These are phyloP conservation scores for Senna siamea DNA, from an alignment of 306 rosid genomes.

Conservation along the genomic window DNA sequence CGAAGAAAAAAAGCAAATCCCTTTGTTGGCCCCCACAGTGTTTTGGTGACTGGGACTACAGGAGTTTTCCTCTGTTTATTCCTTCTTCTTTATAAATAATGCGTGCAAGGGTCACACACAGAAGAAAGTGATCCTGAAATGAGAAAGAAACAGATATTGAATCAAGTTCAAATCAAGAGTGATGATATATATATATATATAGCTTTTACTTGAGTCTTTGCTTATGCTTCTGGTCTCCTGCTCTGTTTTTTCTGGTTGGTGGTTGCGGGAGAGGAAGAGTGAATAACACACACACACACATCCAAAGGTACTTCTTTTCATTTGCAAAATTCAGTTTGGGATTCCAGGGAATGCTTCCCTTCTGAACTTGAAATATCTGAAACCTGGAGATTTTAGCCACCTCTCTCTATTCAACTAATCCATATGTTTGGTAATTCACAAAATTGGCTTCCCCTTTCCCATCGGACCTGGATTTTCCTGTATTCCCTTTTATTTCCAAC, in stretches of 20 bases:
- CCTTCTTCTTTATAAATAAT: neutral
- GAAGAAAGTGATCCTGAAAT: too few relatives aligned
- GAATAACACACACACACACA: neutral
- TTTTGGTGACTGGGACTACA: too few relatives aligned
- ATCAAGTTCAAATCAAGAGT: neutral
- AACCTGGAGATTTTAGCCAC: too few relatives aligned
- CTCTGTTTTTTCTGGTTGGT: neutral
- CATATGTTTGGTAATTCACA: neutral
- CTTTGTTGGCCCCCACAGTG: neutral
- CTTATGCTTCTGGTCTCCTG: neutral
- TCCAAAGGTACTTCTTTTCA: neutral
- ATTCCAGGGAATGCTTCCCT: neutral
- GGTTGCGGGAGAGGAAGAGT: neutral
- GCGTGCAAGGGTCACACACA: too few relatives aligned
- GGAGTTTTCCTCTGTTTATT: too few relatives aligned
- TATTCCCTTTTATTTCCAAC: neutral
- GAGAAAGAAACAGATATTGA: neutral
- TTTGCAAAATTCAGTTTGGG: neutral
- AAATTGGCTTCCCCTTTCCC: neutral
- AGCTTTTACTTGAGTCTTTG: neutral
- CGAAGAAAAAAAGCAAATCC: neutral
- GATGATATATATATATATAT: too few relatives aligned
- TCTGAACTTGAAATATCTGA: neutral
- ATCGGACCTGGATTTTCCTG: too few relatives aligned
- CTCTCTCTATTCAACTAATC: too few relatives aligned